phyloP scores from a whole-genome alignment of 345 rosid genomes.

The Brassica rapa region DNA sequence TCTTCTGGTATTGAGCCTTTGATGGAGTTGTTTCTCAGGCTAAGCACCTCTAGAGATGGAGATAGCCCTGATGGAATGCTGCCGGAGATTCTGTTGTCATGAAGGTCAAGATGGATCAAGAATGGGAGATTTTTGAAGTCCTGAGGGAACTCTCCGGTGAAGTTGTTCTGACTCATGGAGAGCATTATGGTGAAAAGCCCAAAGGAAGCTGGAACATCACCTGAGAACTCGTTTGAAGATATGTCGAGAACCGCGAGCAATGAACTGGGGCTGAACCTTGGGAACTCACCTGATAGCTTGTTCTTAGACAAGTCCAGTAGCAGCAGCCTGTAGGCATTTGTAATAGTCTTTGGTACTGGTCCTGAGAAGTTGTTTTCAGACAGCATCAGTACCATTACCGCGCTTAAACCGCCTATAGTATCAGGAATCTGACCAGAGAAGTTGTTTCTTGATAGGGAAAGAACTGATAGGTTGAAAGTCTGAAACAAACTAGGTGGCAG shows the following conservation, averaged over 20 bases:
- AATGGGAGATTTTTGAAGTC: conserved; percentile 9
- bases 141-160: conserved; percentile 35
- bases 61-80: conserved; percentile 31
- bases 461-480: conserved; percentile 17
- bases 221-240: conserved; percentile 39
- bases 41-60: conserved; percentile 37
- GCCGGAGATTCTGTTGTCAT: conserved; percentile 43
- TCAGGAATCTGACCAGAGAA: conserved; percentile 48
- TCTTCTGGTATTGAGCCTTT: conserved; percentile 37
- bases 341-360: conserved; percentile 38
- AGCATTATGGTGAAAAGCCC: not conserved
- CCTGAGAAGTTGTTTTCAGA: conserved; percentile 46
- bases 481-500: conserved; percentile 47
- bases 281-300: conserved; percentile 43
- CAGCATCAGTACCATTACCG: not conserved
- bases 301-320: conserved; percentile 43
- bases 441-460: conserved; percentile 47
- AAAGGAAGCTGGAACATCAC: conserved; percentile 36
- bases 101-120: conserved; percentile 46
- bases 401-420: conserved; percentile 34
- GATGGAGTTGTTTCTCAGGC: conserved; percentile 43
- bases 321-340: conserved; percentile 5
- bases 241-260: conserved; percentile 19
- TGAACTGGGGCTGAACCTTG: conserved; percentile 14
- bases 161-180: conserved; percentile 30